phyloP scores from a whole-genome alignment of 768 basidiomycete genomes.

The Tephrocybe sp. region DNA sequence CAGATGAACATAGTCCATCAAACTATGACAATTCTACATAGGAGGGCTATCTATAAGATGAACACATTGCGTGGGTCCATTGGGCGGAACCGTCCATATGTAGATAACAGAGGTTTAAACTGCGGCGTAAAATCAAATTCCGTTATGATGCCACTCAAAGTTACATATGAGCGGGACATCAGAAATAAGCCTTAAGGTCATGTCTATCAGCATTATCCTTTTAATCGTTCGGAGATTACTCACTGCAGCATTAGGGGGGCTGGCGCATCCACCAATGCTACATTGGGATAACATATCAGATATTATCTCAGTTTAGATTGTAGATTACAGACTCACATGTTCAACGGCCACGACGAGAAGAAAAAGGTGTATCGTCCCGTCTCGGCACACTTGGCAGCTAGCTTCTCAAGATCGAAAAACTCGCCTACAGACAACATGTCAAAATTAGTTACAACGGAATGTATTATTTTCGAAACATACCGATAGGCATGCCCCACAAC shows the following conservation, averaged over 20 bases:
- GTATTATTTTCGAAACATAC: slow-evolving; percentile 27
- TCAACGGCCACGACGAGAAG: slow-evolving; percentile 73
- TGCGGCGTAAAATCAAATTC: slow-evolving; percentile 3
- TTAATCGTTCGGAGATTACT: slow-evolving; percentile 21
- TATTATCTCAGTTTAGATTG: not conserved
- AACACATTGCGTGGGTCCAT: too few relatives aligned
- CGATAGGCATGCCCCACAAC: slow-evolving; percentile 74
- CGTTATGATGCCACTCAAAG: not conserved
- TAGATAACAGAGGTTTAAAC: not conserved
- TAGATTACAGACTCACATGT: slow-evolving; percentile 47
- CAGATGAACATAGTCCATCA: slow-evolving; percentile 7
- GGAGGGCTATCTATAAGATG: not conserved
- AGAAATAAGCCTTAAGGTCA: slow-evolving; percentile 26
- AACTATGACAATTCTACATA: not conserved
- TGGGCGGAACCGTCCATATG: too few relatives aligned
- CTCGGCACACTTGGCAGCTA: slow-evolving; percentile 53
- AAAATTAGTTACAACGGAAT: not conserved
- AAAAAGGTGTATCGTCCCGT: slow-evolving; percentile 69
- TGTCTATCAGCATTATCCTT: not conserved
- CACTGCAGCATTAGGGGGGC: slow-evolving; percentile 70
- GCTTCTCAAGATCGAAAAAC: slow-evolving; percentile 67
- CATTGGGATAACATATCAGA: not conserved
- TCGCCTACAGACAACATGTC: slow-evolving; percentile 41
- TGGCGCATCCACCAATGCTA: slow-evolving; percentile 66
- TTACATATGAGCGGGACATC: slow-evolving; percentile 3